These are phyloP conservation scores for Domatiomyces catenatus DNA, from an alignment of 2,329 filamentous ascomycete species.

Conservation along the genomic window DNA sequence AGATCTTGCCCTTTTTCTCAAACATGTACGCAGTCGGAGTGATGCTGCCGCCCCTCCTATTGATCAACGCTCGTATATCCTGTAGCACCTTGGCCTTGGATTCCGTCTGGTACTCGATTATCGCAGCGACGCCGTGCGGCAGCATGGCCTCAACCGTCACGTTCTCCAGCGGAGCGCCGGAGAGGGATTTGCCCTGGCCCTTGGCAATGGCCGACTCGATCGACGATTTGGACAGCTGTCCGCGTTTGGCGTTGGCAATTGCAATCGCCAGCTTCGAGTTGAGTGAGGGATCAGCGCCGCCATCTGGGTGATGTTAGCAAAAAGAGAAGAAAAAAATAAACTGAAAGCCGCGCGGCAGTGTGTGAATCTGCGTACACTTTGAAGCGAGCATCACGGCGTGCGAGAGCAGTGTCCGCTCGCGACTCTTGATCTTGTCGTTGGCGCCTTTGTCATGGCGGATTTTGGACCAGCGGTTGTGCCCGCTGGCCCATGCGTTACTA, in stretches of 20 bases:
- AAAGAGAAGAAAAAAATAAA: no score
- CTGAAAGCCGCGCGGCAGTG: no score
- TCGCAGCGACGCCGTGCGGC: slow-evolving; percentile 33
- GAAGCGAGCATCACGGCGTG: slow-evolving; percentile 61
- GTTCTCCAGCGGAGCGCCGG: slow-evolving; percentile 55
- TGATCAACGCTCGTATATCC: slow-evolving; percentile 57
- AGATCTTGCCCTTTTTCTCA: slow-evolving; percentile 58
- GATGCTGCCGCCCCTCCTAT: slow-evolving; percentile 51
- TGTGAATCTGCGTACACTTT: slow-evolving; percentile 44
- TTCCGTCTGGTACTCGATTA: slow-evolving; percentile 71
- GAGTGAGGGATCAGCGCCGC: slow-evolving; percentile 54
- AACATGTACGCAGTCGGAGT: slow-evolving; percentile 76
- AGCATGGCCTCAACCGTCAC: slow-evolving; percentile 31
- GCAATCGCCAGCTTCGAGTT: slow-evolving; percentile 64
- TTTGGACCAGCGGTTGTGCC: slow-evolving; percentile 89
- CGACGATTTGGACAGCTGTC: slow-evolving; percentile 63
- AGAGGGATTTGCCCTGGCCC: slow-evolving; percentile 67
- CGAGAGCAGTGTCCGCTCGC: slow-evolving; percentile 50
- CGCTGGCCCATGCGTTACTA: slow-evolving; percentile 20
- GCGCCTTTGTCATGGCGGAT: slow-evolving; percentile 91
- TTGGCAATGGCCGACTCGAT: slow-evolving; percentile 79
- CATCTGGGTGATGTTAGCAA: slow-evolving; percentile 40
- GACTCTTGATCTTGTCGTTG: slow-evolving; percentile 60
- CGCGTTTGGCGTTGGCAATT: slow-evolving; percentile 66
- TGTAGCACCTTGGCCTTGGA: slow-evolving; percentile 58